Percentiles rank a stretch among this genome's conserved stretches.
Conservation (phyloP, 169 alveolate genomes). For the Hammondia hammondi region DNA sequence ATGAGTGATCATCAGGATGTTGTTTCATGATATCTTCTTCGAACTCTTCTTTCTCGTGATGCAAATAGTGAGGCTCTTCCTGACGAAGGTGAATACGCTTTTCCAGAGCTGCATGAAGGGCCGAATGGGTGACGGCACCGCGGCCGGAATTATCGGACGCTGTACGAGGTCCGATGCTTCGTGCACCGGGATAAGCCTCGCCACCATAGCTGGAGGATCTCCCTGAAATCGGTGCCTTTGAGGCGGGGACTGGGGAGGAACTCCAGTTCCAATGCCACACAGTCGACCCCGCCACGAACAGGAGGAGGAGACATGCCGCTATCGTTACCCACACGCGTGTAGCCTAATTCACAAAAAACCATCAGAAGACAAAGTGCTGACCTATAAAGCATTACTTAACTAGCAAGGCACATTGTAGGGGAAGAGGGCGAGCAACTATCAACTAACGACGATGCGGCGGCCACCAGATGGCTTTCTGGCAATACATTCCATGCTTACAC, state of each 20-base stretch:
- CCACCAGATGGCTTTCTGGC: too few species aligned
- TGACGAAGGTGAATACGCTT: neutral
- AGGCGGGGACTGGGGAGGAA: neutral
- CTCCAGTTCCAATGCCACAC: neutral
- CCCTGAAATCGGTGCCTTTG: neutral
- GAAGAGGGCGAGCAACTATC: too few species aligned
- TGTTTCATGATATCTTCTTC: constrained; percentile 47
- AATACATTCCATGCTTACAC: too few species aligned
- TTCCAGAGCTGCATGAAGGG: constrained; percentile 28
- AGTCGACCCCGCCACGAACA: constrained; percentile 31
- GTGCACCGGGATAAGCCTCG: neutral
- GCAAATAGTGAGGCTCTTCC: constrained; percentile 6
- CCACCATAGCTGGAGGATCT: neutral
- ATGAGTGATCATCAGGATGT: constrained; percentile 65
- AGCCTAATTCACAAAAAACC: constrained; percentile 11
- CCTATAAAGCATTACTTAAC: too few species aligned
- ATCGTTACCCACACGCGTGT: constrained; percentile 56
- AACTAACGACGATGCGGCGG: too few species aligned
- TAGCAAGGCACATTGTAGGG: too few species aligned
- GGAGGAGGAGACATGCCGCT: constrained; percentile 48
- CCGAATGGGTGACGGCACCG: constrained; percentile 9
- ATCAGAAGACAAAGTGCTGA: neutral
- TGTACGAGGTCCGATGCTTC: neutral
- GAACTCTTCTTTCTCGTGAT: constrained; percentile 14
- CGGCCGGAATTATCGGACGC: neutral